Evolutionary conservation across 23 red algal species (phyloP).

Genomic region (Gracilaria gracilis): DNA sequence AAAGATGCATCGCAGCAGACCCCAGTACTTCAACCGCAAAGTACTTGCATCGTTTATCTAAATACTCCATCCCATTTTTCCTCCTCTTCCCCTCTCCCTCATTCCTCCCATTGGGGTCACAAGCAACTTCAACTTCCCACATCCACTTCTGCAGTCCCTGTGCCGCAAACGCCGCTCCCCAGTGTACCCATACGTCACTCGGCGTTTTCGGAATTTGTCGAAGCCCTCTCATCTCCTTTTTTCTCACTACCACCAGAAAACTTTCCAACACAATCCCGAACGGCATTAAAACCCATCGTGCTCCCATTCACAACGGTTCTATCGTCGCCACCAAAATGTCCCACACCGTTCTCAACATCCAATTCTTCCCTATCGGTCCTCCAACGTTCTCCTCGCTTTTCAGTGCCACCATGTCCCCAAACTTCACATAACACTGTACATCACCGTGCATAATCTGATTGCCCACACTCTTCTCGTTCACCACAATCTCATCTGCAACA

Average conservation of each 20-base stretch:
- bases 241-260: too few species aligned
- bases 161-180: not conserved
- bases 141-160: not conserved
- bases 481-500: not conserved
- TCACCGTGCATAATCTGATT: slow-evolving; percentile 15
- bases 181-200: not conserved
- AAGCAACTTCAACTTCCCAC: not conserved
- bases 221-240: not conserved
- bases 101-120: not conserved
- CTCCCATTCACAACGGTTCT: too few species aligned
- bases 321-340: too few species aligned
- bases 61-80: not conserved
- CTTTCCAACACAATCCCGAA: too few species aligned
- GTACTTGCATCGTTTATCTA: not conserved
- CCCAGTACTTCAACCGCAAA: not conserved
- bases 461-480: slow-evolving; percentile 24
- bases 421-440: slow-evolving; percentile 26
- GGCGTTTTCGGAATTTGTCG: not conserved
- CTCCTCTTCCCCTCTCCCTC: not conserved
- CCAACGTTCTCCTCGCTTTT: too few species aligned
- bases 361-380: too few species aligned
- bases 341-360: too few species aligned
- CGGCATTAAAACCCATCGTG: too few species aligned
- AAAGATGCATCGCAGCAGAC: not conserved
- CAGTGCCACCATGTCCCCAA: not conserved